phyloP scores from a whole-genome alignment of 768 basidiomycete genomes.

The Boletus bicolor region DNA sequence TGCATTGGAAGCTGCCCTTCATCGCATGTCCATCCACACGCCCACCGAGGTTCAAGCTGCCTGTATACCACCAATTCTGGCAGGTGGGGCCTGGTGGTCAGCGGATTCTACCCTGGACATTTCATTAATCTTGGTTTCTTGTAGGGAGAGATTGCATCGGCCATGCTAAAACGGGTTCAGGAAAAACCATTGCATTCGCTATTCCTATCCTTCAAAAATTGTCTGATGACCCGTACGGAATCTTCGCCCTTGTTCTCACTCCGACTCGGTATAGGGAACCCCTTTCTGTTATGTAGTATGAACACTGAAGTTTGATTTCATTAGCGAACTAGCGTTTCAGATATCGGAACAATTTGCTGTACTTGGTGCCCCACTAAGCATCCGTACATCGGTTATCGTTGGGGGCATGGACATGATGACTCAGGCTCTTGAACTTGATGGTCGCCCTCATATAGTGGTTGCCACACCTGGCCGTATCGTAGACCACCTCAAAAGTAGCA shows the following conservation, averaged over 20 bases:
- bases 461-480: constrained; percentile 96
- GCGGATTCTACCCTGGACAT: neutral
- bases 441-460: constrained; percentile 88
- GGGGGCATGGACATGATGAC: constrained; percentile 99
- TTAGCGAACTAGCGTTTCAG: constrained; percentile 94
- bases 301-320: neutral
- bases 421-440: constrained; percentile 82
- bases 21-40: constrained; percentile 75
- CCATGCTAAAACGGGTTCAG: constrained; percentile 96
- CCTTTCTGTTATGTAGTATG: neutral
- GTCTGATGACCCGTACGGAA: constrained; percentile 87
- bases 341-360: constrained; percentile 95
- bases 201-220: constrained; percentile 90
- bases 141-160: constrained; percentile 94
- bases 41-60: constrained; percentile 90
- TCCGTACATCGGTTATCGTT: constrained; percentile 85
- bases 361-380: constrained; percentile 75
- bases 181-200: constrained; percentile 97
- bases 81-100: constrained; percentile 44
- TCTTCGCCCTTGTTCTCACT: constrained; percentile 90
- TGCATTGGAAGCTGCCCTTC: constrained; percentile 60
- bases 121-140: neutral
- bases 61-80: constrained; percentile 84
- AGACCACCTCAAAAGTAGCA: constrained; percentile 79
- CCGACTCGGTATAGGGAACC: constrained; percentile 74